Conservation (phyloP, 192 early-diverging fungal species). For the Funneliformis mosseae region DNA sequence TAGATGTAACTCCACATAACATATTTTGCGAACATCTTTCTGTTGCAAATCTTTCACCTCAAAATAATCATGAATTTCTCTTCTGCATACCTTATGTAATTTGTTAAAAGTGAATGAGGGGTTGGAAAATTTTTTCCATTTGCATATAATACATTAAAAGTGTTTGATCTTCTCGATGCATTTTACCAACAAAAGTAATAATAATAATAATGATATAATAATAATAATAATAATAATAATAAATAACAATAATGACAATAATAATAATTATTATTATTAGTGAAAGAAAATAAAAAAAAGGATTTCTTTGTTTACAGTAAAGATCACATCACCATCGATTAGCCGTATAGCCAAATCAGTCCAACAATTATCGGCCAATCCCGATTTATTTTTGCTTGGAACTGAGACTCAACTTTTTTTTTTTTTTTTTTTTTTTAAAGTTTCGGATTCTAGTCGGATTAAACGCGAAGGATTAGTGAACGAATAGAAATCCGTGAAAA, state of each 20-base stretch:
- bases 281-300: no score
- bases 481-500: neutral
- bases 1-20: no score
- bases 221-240: neutral
- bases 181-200: no score
- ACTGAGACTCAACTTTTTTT: neutral
- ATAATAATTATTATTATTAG: no score
- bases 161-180: neutral
- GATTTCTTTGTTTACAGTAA: no score
- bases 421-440: neutral
- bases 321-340: neutral
- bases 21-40: neutral
- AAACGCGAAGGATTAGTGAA: neutral
- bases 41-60: neutral
- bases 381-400: neutral
- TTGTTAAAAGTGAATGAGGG: neutral
- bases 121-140: neutral
- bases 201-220: neutral
- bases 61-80: neutral
- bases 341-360: slow-evolving; percentile 9
- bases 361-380: neutral
- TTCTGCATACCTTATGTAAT: neutral
- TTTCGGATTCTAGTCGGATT: neutral
- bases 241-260: neutral
- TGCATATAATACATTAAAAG: neutral